These are phyloP conservation scores for Cutaneotrichosporon spelunceum DNA, from an alignment of 1,284 basidiomycete genomes.

Conservation along the genomic window DNA sequence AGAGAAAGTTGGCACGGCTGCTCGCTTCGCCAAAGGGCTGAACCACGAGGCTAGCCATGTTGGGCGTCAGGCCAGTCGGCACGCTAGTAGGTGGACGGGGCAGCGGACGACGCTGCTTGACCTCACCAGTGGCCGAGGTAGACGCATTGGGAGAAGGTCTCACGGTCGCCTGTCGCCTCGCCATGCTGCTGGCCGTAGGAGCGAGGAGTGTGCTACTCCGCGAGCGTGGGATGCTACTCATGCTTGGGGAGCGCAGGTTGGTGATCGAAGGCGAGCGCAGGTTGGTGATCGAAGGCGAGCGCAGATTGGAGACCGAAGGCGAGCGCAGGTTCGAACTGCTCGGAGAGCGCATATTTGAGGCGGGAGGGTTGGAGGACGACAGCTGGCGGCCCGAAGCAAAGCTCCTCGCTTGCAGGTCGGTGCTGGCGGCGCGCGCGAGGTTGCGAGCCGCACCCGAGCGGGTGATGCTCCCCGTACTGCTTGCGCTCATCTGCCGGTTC, in stretches of 20 bases:
- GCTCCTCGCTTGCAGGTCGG: not conserved
- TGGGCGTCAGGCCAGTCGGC: not conserved
- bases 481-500: not conserved
- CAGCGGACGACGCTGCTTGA: constrained; percentile 17
- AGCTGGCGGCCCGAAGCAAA: not conserved
- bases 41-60: not conserved
- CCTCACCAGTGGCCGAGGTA: not conserved
- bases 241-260: constrained; percentile 4
- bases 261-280: constrained; percentile 6
- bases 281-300: constrained; percentile 6
- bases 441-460: constrained; percentile 9
- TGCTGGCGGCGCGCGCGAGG: constrained; percentile 8
- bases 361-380: not conserved
- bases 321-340: not conserved
- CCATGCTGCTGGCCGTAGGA: constrained; percentile 43
- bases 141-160: constrained; percentile 24
- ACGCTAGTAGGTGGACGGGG: constrained; percentile 11
- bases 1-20: constrained; percentile 30
- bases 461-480: not conserved
- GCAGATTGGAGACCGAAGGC: constrained; percentile 3
- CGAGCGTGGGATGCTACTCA: not conserved
- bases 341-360: not conserved
- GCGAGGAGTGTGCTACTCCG: constrained; percentile 27
- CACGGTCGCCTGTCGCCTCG: constrained; percentile 47
- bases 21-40: constrained; percentile 36